A percentile compares a stretch with the other conserved stretches of the same genome.
These are phyloP conservation scores for Calonectria multiphialidica DNA, from an alignment of 2,329 filamentous ascomycete genomes.

Conservation along the genomic window DNA sequence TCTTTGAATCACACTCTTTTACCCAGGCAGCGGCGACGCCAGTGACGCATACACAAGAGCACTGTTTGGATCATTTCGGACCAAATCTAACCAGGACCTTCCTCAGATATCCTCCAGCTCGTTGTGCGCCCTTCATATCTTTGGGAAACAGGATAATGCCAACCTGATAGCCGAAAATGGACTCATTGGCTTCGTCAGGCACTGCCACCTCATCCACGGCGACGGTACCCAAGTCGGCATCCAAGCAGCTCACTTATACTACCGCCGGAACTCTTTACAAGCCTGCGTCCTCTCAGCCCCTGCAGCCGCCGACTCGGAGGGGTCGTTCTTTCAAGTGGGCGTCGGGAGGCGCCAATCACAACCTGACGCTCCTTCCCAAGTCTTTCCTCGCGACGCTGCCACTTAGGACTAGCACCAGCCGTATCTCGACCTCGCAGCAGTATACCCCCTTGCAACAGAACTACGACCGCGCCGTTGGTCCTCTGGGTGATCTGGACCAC, in stretches of 20 bases:
- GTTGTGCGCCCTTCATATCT: slow-evolving; percentile 30
- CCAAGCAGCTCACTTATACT: slow-evolving; percentile 60
- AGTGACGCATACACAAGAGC: slow-evolving; percentile 12
- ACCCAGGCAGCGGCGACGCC: slow-evolving; percentile 11
- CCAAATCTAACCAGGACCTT: slow-evolving; percentile 47
- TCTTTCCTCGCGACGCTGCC: slow-evolving; percentile 51
- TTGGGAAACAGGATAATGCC: slow-evolving; percentile 33
- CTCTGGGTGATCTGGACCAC: slow-evolving; percentile 45
- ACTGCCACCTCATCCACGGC: slow-evolving; percentile 37
- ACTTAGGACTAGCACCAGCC: slow-evolving; percentile 38
- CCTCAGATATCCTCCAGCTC: slow-evolving; percentile 38
- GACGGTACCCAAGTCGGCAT: slow-evolving; percentile 37
- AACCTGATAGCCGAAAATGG: slow-evolving; percentile 45
- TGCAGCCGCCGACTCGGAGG: slow-evolving; percentile 65
- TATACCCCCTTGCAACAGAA: slow-evolving; percentile 68
- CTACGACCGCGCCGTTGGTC: slow-evolving; percentile 63
- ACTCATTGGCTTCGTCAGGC: slow-evolving; percentile 42
- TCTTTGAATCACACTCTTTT: slow-evolving; percentile 24
- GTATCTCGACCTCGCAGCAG: slow-evolving; percentile 46
- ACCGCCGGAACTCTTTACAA: slow-evolving; percentile 70
- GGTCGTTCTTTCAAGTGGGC: slow-evolving; percentile 60
- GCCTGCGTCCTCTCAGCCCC: slow-evolving; percentile 57
- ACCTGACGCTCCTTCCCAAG: slow-evolving; percentile 53
- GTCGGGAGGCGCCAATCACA: slow-evolving; percentile 43
- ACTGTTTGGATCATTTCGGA: slow-evolving; percentile 28